Conservation (phyloP, 768 basidiomycete genomes). For the Mycena polygramma region DNA sequence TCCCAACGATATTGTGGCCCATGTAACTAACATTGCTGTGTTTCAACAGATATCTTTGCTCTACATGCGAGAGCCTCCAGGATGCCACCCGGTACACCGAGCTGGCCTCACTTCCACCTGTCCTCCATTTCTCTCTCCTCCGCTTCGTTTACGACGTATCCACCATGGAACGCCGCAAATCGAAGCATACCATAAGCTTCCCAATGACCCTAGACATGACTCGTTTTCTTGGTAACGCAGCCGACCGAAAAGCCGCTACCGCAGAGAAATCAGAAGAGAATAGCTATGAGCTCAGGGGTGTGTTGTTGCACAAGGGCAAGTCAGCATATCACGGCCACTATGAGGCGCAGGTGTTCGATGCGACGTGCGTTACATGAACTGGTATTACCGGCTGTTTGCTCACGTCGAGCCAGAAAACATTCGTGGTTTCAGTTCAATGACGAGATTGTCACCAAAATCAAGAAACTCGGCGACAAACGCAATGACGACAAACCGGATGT, state of each 20-base stretch:
- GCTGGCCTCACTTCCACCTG: conserved; percentile 81
- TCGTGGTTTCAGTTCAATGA: conserved; percentile 97
- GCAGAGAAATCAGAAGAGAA: conserved; percentile 41
- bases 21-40: conserved; percentile 6
- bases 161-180: conserved; percentile 88
- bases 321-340: conserved; percentile 95
- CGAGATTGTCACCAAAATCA: conserved; percentile 79
- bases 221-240: conserved; percentile 62
- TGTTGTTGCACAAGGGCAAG: conserved; percentile 90
- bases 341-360: conserved; percentile 86
- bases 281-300: conserved; percentile 87
- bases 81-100: conserved; percentile 86
- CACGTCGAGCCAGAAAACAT: conserved; percentile 57
- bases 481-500: conserved; percentile 44
- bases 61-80: conserved; percentile 77
- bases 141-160: conserved; percentile 92
- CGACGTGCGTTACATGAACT: conserved; percentile 59
- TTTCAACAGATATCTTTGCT: conserved; percentile 79
- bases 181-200: conserved; percentile 85
- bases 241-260: conserved; percentile 35
- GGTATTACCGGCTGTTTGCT: conserved; percentile 12
- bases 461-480: conserved; percentile 63
- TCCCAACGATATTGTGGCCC: conserved; percentile 4
- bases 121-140: conserved; percentile 91
- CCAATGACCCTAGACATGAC: conserved; percentile 82